phyloP scores from a whole-genome alignment of 108 stramenopile genomes.

The Fragilariopsis cylindrus region DNA sequence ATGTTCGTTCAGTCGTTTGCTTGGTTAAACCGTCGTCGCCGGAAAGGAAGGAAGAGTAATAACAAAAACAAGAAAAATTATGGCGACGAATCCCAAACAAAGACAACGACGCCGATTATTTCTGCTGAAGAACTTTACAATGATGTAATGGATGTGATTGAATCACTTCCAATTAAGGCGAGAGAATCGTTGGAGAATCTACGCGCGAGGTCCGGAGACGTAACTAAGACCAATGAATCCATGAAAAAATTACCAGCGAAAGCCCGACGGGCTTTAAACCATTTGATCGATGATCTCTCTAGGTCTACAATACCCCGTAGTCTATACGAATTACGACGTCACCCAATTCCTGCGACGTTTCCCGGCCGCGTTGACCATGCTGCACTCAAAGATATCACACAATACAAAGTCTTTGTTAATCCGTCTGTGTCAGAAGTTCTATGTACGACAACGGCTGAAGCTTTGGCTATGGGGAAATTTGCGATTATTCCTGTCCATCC shows the following conservation, averaged over 20 bases:
- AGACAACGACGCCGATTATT: neutral
- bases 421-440: conserved; percentile 84
- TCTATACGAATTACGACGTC: conserved; percentile 54
- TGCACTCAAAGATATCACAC: conserved; percentile 29
- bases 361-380: conserved; percentile 79
- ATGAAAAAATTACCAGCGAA: conserved; percentile 8
- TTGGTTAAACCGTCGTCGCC: conserved; percentile 20
- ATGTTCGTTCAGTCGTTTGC: conserved; percentile 21
- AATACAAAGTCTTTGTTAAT: conserved; percentile 83
- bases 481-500: conserved; percentile 76
- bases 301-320: conserved; percentile 45
- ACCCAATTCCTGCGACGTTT: conserved; percentile 75
- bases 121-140: conserved; percentile 11
- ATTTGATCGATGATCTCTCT: conserved; percentile 16
- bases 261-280: conserved; percentile 13
- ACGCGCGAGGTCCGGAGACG: conserved; percentile 9
- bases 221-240: conserved; percentile 11
- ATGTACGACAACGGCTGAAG: conserved; percentile 81
- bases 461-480: conserved; percentile 84
- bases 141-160: conserved; percentile 22
- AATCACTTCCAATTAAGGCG: conserved; percentile 14
- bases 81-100: neutral
- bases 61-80: neutral
- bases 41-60: neutral
- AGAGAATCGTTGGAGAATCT: conserved; percentile 11